These are phyloP conservation scores for Cnidoscolus chayamansa DNA, from an alignment of 441 rosid species.

Conservation along the genomic window DNA sequence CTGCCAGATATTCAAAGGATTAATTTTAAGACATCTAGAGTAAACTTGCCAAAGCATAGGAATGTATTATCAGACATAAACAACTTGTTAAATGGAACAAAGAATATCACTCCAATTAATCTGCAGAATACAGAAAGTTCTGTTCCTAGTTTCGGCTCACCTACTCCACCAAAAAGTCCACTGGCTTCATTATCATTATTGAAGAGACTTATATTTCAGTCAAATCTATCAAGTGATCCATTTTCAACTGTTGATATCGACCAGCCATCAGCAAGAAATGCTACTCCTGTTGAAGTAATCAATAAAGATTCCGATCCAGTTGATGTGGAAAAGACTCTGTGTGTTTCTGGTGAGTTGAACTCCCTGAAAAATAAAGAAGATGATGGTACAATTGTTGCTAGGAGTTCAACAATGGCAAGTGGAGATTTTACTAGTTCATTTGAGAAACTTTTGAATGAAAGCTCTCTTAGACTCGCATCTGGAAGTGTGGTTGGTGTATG, in stretches of 20 bases:
- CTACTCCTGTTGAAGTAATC: constrained; percentile 20
- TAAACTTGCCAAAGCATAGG: constrained; percentile 40
- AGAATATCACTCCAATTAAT: constrained; percentile 30
- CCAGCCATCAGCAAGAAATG: constrained; percentile 26
- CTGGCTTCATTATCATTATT: constrained; percentile 39
- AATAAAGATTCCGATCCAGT: constrained; percentile 28
- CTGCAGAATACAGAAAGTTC: constrained; percentile 24
- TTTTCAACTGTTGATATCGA: constrained; percentile 39
- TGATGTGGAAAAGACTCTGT: constrained; percentile 24
- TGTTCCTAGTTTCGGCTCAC: constrained; percentile 31
- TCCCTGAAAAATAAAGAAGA: constrained; percentile 22
- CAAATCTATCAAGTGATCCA: constrained; percentile 33
- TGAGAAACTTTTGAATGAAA: constrained; percentile 26
- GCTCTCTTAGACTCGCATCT: constrained; percentile 20
- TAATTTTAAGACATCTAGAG: constrained; percentile 43
- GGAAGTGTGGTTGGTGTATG: constrained; percentile 19
- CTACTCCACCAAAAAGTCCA: constrained; percentile 46
- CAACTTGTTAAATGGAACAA: constrained; percentile 41
- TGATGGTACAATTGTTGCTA: constrained; percentile 25
- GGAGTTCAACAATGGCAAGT: constrained; percentile 18
- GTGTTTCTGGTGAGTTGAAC: constrained; percentile 21
- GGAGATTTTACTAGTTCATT: constrained; percentile 26
- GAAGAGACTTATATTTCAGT: constrained; percentile 37
- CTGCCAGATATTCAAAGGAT: constrained; percentile 43
- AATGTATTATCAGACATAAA: constrained; percentile 46